Base-by-base conservation (phyloP, 176 grass and related monocot genomes). In the Eragrostis nindensis region DNA sequence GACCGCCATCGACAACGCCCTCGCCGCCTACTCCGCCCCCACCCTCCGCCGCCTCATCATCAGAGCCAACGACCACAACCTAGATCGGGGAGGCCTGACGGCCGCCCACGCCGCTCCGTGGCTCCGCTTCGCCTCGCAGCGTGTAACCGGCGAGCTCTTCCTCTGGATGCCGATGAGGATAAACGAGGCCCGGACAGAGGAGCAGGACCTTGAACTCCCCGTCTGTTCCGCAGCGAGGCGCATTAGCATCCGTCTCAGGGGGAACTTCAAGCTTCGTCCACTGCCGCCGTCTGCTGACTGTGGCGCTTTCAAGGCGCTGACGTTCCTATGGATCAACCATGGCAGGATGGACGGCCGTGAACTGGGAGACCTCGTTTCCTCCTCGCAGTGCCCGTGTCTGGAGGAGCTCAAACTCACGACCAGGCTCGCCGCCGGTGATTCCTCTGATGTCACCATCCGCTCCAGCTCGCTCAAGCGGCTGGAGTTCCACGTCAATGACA, bases 31-130 rank as follows among this genome's bases (percentile, higher is more conserved):
- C 55, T 24, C 55, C 55, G 55, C 55, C n/a, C 55, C 55, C 7
- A 59, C 55, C 8, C 55, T 59, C 21, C 21, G 55, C 8, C 55
- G 55, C 55, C 55, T 59, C 55, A 21, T 59, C 55, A 59, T 59
- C 55, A 5, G 19, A 6, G 55, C 24, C 55, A 1, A 24, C 55
- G 55, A 59, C 21, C 7, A 24, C 2, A 24, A 24, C 21, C 21
- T 24, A n/a, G 21, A 5, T 6, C 2, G 7, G 21, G n/a, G 24
- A 2, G 55, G 55, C 55, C 21, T 59, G 8, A 24, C n/a, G 55
- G n/a, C 55, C 55, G 55, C 32, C 55, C 55, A 59, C 55, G 55
- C n/a, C n/a, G 55, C 55, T n/a, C n/a, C 55, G n/a, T 59, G 55
- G 55, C 55, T 59, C 55, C 55, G 55, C 55, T 59, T 22, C 55